These are phyloP conservation scores for Talaromyces pinophilus DNA, from an alignment of 2,329 filamentous ascomycete species.

Conservation along the genomic window DNA sequence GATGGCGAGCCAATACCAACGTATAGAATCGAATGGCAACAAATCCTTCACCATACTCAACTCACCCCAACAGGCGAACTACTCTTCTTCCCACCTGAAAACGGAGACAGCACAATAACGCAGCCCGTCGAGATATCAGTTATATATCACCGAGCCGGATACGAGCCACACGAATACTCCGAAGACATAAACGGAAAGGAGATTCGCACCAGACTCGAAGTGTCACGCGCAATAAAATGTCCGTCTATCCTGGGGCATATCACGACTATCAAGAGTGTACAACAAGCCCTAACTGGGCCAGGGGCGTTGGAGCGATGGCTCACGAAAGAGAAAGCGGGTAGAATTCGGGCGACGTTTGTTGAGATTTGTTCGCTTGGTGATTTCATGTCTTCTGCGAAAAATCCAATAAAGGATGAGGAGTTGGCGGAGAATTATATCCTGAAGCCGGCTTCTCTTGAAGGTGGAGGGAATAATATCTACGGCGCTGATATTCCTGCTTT, in stretches of 20 bases:
- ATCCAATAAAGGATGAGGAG: constrained; percentile 29
- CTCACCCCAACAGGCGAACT: constrained; percentile 36
- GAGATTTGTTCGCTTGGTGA: constrained; percentile 38
- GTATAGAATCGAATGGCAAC: constrained; percentile 42
- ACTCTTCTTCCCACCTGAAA: constrained; percentile 37
- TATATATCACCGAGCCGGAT: constrained; percentile 48
- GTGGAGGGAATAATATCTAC: constrained; percentile 49
- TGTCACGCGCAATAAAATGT: constrained; percentile 48
- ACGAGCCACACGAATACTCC: constrained; percentile 45
- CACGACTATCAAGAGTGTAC: constrained; percentile 48
- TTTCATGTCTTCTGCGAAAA: background rate
- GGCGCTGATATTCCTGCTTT: constrained; percentile 41
- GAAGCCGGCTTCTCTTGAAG: constrained; percentile 48
- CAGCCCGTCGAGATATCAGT: constrained; percentile 43
- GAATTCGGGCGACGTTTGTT: constrained; percentile 41
- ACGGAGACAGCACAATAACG: constrained; percentile 2
- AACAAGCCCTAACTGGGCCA: constrained; percentile 41
- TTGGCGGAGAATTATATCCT: constrained; percentile 38
- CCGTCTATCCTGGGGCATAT: constrained; percentile 47
- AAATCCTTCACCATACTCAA: constrained; percentile 35
- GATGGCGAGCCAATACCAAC: constrained; percentile 32
- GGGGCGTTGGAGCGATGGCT: constrained; percentile 41
- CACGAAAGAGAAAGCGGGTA: constrained; percentile 28
- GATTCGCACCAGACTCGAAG: constrained; percentile 39
- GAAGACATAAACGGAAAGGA: constrained; percentile 24